Base-by-base conservation (phyloP, 176 grass and related monocot species). In the Carex littledalei region DNA sequence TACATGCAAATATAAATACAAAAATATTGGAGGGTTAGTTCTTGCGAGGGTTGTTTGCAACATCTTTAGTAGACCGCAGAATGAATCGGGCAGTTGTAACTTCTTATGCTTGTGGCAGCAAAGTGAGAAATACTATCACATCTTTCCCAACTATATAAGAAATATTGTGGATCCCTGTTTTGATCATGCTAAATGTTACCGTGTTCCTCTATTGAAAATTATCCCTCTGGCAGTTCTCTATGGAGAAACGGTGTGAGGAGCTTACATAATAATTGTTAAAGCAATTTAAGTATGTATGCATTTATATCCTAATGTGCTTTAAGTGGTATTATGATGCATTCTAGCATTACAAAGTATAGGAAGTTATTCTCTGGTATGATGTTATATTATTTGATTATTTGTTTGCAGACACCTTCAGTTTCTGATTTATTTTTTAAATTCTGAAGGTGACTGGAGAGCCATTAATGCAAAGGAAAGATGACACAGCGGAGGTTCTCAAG, bases 391-490 rank as follows among this genome's bases (percentile, higher is more conserved):
- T 49, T 49, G 45, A 45, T 9, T 71, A 47, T 45, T 9, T 20
- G 14, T 6, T 80, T 78, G 31, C 72, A 39, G 18, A 9, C 16
- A 50, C 12, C 12, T 52, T 68, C 84, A 32, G 1, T 80, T 45
- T 57, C 67, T 35, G 22, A 74, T 88, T 12, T 74, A 64, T 80
- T 49, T 56, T 87, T 87, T 39, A 0, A 37, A 13, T 58, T 74
- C 16, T 67, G 13, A 88, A 98, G 96, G 93, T 98, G 78, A 89
- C 96, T 34, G 96, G 96, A 82, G 96, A 98, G 62, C 91, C 91
- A 15, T 81, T 98, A 86, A 94, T 98, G 83, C 96, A 98, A 85
- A 95, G 96, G 85, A 98, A 86, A 89, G 96, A 98, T 90, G 96
- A 98, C 87, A 98, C 93, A 35, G 91, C 93, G 75, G 91, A 86